Conservation (phyloP, 495 filamentous ascomycete species). For the Daldinia vernicosa region DNA sequence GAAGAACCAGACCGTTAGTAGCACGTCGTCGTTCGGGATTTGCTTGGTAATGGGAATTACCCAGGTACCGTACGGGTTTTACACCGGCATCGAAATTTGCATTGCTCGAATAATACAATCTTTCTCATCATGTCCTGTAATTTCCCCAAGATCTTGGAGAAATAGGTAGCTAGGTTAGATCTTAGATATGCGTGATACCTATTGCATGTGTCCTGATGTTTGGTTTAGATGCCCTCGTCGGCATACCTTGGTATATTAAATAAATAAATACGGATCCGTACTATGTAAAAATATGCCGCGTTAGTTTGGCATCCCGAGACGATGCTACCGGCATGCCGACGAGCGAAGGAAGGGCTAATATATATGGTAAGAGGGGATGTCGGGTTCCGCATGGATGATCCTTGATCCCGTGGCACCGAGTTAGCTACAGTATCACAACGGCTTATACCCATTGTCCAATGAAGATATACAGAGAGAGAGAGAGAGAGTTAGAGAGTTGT, state of each 20-base stretch:
- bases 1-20: slow-evolving; percentile 3
- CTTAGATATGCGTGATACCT: neutral
- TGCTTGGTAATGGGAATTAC: neutral
- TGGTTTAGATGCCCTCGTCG: neutral
- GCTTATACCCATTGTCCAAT: neutral
- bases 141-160: too few relatives aligned
- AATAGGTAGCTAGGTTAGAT: neutral
- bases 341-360: slow-evolving; percentile 14
- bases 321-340: slow-evolving; percentile 6
- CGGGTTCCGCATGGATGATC: slow-evolving; percentile 23
- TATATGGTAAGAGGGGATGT: neutral
- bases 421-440: neutral
- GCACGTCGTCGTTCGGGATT: slow-evolving; percentile 4
- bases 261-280: too few relatives aligned
- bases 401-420: slow-evolving; percentile 7
- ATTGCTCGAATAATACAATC: too few relatives aligned
- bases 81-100: neutral
- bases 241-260: neutral
- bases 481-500: too few relatives aligned
- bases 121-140: neutral
- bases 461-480: neutral
- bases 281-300: slow-evolving; percentile 21
- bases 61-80: neutral
- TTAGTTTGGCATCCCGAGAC: slow-evolving; percentile 12
- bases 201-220: slow-evolving; percentile 17